Evolutionary conservation across 2,329 filamentous ascomycete genomes (phyloP), one percentile per base, ranked within the genome.

Genomic region (Stachybotrys chlorohalonatus): DNA sequence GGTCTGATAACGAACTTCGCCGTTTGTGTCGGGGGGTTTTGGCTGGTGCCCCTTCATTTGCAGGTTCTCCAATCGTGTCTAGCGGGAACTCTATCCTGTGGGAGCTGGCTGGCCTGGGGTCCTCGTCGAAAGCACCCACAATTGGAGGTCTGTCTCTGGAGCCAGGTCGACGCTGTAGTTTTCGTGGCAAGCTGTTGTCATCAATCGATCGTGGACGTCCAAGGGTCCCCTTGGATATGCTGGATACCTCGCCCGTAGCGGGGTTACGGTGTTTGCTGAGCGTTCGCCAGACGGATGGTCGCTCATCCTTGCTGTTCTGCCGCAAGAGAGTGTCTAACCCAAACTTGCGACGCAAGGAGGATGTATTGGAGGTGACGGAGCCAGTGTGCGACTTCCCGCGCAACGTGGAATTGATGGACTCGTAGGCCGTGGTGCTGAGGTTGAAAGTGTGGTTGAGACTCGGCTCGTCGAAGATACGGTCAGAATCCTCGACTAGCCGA

Each of bases 1-100:
- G 77, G 68, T 97, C 93, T 5, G 92, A 96, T 47, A 97, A 74
- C 31, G 92, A 96, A 72, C 92, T 96, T 66, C 93, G 85, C 54
- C 93, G 82, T 75, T 95, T 96, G 59, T 86, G 92, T 66, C 81
- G 85, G 49, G 75, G 72, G n/a, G 68, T 67, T 60, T 74, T 78
- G 1, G 66, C 57, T 5, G 67, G 59, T 8, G 63, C 59, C 6
- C 70, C 66, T 54, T 79, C 76, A 15, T 69, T 70, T 0, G 75
- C 74, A 1, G 81, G 81, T 63, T 84, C 81, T 15, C 80, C 81
- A 52, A 84, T 84, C 0, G 81, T 84, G 63, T 81, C 80, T 1
- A 84, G 71, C 49, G 75, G 74, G 9, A 78, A 80, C 60, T 82
- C 79, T 16, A 80, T 70, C 46, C 77, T 75, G 59, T 83, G 75